Percentiles rank a stretch among this genome's conserved stretches.
Evolutionary conservation across 2,329 filamentous ascomycete genomes (phyloP).

Genomic region (Clarireedia paspali): DNA sequence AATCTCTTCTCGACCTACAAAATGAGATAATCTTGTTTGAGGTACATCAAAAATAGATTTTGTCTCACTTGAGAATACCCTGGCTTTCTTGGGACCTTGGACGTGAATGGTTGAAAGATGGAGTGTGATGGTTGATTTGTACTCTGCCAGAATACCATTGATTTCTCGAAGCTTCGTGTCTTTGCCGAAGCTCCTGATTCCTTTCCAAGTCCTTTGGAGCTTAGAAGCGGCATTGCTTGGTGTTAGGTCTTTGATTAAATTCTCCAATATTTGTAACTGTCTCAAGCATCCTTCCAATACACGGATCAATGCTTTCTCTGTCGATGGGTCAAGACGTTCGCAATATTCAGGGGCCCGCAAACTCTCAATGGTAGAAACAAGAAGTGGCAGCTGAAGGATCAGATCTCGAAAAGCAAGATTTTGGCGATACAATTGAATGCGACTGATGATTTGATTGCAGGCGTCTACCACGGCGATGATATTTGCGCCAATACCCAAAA

Average conservation of each 20-base stretch:
- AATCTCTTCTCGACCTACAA: neutral
- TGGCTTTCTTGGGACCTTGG: neutral
- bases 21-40: neutral
- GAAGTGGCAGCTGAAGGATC: neutral
- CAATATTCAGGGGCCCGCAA: neutral
- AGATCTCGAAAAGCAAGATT: slow-evolving; percentile 1
- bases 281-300: slow-evolving; percentile 2
- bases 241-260: slow-evolving; percentile 3
- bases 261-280: slow-evolving; percentile 1
- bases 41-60: neutral
- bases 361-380: neutral
- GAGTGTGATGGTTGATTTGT: slow-evolving; percentile 2
- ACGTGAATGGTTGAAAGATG: slow-evolving; percentile 1
- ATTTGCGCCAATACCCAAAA: slow-evolving; percentile 1
- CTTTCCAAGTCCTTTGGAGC: slow-evolving; percentile 5
- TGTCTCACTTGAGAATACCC: neutral
- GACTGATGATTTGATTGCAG: neutral
- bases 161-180: slow-evolving; percentile 5
- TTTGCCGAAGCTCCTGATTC: slow-evolving; percentile 3
- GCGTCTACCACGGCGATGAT: slow-evolving; percentile 6
- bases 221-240: slow-evolving; percentile 4
- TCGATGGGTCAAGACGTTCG: neutral
- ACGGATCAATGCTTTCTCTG: slow-evolving; percentile 3
- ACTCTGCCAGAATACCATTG: neutral
- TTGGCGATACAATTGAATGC: neutral